Evolutionary conservation across 2,329 filamentous ascomycete genomes (phyloP).

Genomic region (Talaromyces verruculosus): DNA sequence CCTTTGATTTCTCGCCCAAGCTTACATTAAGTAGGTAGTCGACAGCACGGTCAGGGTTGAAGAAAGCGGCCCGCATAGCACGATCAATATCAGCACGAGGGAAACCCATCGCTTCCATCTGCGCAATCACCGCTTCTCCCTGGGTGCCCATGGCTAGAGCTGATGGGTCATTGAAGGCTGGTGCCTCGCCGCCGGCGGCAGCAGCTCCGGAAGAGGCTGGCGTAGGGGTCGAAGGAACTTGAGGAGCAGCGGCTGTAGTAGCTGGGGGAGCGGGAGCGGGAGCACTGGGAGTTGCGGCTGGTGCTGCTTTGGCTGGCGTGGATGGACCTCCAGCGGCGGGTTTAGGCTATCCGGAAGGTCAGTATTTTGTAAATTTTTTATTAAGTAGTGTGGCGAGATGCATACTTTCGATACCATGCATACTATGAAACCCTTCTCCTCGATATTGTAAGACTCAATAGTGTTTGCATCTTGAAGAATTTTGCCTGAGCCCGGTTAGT

Average conservation of each 20-base stretch:
- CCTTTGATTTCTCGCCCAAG: slow-evolving; percentile 22
- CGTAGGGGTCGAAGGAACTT: slow-evolving; percentile 50
- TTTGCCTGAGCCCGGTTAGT: slow-evolving; percentile 65
- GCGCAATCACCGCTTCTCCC: slow-evolving; percentile 76
- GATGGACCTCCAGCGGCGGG: slow-evolving; percentile 39
- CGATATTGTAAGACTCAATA: slow-evolving; percentile 94
- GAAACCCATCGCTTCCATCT: slow-evolving; percentile 98
- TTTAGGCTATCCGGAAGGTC: slow-evolving; percentile 63
- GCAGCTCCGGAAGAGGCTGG: slow-evolving; percentile 33
- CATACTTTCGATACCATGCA: slow-evolving; percentile 96
- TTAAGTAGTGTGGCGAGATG: background rate
- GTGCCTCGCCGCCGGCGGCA: slow-evolving; percentile 40
- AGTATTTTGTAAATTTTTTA: slow-evolving; percentile 22
- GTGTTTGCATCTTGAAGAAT: slow-evolving; percentile 98
- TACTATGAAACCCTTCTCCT: slow-evolving; percentile 99
- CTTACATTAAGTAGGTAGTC: slow-evolving; percentile 88
- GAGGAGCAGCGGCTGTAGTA: slow-evolving; percentile 42
- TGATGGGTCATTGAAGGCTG: slow-evolving; percentile 67
- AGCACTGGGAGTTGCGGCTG: slow-evolving; percentile 42
- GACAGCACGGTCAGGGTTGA: slow-evolving; percentile 94
- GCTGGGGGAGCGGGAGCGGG: slow-evolving; percentile 55
- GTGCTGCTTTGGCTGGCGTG: slow-evolving; percentile 40
- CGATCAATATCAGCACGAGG: slow-evolving; percentile 82
- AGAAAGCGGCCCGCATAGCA: slow-evolving; percentile 94
- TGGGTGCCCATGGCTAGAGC: slow-evolving; percentile 84